These are phyloP conservation scores for Trichophyton benhamiae DNA, from an alignment of 2,329 filamentous ascomycete species.

Conservation along the genomic window DNA sequence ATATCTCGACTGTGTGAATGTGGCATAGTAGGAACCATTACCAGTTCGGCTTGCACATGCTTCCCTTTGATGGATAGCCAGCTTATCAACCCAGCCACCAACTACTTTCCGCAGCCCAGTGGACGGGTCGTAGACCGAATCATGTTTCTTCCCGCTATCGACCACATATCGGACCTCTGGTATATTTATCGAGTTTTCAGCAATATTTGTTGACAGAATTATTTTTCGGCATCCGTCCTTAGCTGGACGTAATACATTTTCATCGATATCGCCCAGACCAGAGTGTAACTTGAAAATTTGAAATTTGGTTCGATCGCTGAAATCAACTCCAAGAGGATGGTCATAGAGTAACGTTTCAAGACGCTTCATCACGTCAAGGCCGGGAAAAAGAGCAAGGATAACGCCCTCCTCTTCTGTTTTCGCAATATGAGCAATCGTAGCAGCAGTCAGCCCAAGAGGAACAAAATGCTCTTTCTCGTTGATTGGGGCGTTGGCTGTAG, in stretches of 20 bases:
- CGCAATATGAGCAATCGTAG: slow-evolving; percentile 37
- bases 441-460: slow-evolving; percentile 32
- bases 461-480: slow-evolving; percentile 23
- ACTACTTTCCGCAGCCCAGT: slow-evolving; percentile 29
- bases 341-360: slow-evolving; percentile 22
- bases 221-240: slow-evolving; percentile 34
- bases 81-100: slow-evolving; percentile 37
- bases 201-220: slow-evolving; percentile 41
- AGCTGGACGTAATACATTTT: slow-evolving; percentile 30
- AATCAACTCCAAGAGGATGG: slow-evolving; percentile 27
- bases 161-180: slow-evolving; percentile 41
- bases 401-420: slow-evolving; percentile 33
- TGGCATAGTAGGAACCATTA: slow-evolving; percentile 38
- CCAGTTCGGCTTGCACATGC: slow-evolving; percentile 40
- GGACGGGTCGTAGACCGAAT: slow-evolving; percentile 29
- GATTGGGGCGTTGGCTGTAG: neutral
- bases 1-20: slow-evolving; percentile 31
- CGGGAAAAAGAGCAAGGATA: slow-evolving; percentile 40
- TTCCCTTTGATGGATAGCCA: slow-evolving; percentile 37
- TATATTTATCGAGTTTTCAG: slow-evolving; percentile 42
- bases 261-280: slow-evolving; percentile 30
- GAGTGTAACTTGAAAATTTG: slow-evolving; percentile 39
- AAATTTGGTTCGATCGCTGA: slow-evolving; percentile 30
- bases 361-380: slow-evolving; percentile 29
- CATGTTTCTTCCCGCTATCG: slow-evolving; percentile 36